Base-by-base conservation (phyloP, 2,329 filamentous ascomycete genomes). In the Nigrospora sphaerica region DNA sequence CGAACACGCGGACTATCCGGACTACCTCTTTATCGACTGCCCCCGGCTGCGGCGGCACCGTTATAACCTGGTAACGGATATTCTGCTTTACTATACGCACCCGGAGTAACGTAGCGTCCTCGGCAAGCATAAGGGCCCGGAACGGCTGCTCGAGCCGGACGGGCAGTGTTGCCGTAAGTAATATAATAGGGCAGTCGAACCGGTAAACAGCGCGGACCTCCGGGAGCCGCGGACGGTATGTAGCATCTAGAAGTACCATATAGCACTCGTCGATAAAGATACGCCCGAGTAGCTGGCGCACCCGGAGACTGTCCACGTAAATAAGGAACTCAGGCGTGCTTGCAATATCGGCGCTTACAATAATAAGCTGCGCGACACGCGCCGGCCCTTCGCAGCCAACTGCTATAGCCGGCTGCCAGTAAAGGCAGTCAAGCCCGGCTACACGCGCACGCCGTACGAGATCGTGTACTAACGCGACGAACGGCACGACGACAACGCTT, bases 231-330 rank as follows among this genome's bases (percentile, higher is more conserved):
- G 16, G 35, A 12, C 35, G 11, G 35, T 38, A 38, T 16, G n/a
- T n/a, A 1, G 17, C n/a, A 13, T 47, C 17, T 12, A 47, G 38
- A 12, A 47, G 42, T 18, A 47, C 34, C 4, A 23, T 47, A 28
- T 47, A 11, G n/a, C 23, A 47, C 32, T 47, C 31, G 31, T 47
- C 34, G 18, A 47, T 42, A 39, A 43, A 47, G 7, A 47, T 43
- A 6, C 31, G 40, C 33, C 19, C 12, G 13, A 47, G 28, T 19
- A 47, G 10, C 4, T 17, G 6, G 1, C 34, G 23, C 14, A n/a
- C 18, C 17, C 28, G 40, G n/a, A 47, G 31, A 3, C 32, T 28
- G 34, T 47, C 17, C 1, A 13, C 34, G 40, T 47, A 47, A 9
- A n/a, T 13, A 2, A 16, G 16, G 28, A 47, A 47, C 40, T 43